A percentile compares a stretch with the other conserved stretches of the same genome.
These are phyloP conservation scores for Moniliophthora roreri DNA, from an alignment of 1,284 basidiomycete genomes.

Conservation along the genomic window DNA sequence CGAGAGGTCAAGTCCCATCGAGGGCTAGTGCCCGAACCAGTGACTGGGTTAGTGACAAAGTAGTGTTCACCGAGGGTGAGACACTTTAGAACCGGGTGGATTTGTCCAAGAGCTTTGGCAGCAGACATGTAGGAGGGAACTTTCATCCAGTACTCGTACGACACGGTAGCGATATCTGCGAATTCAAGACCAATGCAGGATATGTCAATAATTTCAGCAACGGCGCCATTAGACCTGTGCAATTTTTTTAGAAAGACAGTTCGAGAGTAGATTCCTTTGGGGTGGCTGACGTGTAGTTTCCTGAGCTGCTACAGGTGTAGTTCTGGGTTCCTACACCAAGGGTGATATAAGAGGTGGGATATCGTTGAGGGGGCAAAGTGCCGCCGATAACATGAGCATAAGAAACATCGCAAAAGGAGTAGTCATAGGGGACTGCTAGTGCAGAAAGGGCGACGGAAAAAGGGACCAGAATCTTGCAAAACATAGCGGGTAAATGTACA, in stretches of 20 bases:
- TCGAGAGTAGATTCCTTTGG: neutral
- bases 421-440: too few relatives aligned
- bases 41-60: slow-evolving; percentile 46
- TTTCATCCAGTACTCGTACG: neutral
- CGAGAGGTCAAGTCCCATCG: slow-evolving; percentile 55
- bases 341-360: slow-evolving; percentile 31
- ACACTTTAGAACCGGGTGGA: slow-evolving; percentile 25
- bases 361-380: neutral
- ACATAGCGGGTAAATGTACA: too few relatives aligned
- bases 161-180: neutral
- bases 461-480: too few relatives aligned
- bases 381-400: neutral
- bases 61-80: slow-evolving; percentile 53
- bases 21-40: slow-evolving; percentile 44
- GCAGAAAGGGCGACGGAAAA: too few relatives aligned
- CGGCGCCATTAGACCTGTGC: slow-evolving; percentile 37
- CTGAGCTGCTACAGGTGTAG: slow-evolving; percentile 39
- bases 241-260: neutral
- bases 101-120: slow-evolving; percentile 33
- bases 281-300: slow-evolving; percentile 35
- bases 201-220: slow-evolving; percentile 57
- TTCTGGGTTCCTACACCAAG: slow-evolving; percentile 49
- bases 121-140: slow-evolving; percentile 20
- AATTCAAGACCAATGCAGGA: slow-evolving; percentile 35
- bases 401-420: neutral